Percentiles rank a stretch among this genome's conserved stretches.
Conservation (phyloP, 192 early-diverging fungal genomes). For the Tieghemiomyces parasiticus region DNA sequence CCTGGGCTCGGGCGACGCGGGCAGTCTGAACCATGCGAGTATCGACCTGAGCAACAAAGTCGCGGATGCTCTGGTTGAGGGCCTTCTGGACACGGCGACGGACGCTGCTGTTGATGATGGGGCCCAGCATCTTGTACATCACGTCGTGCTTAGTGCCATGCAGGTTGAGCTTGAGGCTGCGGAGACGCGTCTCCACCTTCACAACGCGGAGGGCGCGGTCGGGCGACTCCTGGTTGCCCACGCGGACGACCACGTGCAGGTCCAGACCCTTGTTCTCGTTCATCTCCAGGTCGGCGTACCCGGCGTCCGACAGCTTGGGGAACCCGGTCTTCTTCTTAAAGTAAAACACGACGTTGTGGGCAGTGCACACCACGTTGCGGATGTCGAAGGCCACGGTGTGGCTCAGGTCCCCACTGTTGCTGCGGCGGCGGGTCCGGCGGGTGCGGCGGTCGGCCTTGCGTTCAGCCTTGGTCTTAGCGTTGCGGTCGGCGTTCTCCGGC, state of each 20-base stretch:
- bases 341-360: slow-evolving; percentile 40
- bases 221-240: slow-evolving; percentile 7
- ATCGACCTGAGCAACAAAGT: background rate
- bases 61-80: background rate
- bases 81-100: background rate
- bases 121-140: slow-evolving; percentile 21
- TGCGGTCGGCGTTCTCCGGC: background rate
- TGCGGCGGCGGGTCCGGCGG: background rate
- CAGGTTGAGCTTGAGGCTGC: slow-evolving; percentile 23
- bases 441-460: too few relatives aligned
- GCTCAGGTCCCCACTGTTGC: background rate
- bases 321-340: slow-evolving; percentile 36
- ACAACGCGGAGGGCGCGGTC: slow-evolving; percentile 17
- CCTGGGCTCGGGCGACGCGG: too few relatives aligned
- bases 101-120: slow-evolving; percentile 16
- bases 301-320: slow-evolving; percentile 28
- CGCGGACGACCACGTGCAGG: slow-evolving; percentile 12
- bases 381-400: slow-evolving; percentile 10
- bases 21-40: background rate
- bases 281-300: slow-evolving; percentile 31
- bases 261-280: slow-evolving; percentile 18
- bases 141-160: slow-evolving; percentile 29
- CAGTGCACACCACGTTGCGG: slow-evolving; percentile 14
- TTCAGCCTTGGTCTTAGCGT: too few relatives aligned
- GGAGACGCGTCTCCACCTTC: slow-evolving; percentile 19